These are phyloP conservation scores for Macadamia tetraphylla DNA, from an alignment of 164 flowering plant species.

Conservation along the genomic window DNA sequence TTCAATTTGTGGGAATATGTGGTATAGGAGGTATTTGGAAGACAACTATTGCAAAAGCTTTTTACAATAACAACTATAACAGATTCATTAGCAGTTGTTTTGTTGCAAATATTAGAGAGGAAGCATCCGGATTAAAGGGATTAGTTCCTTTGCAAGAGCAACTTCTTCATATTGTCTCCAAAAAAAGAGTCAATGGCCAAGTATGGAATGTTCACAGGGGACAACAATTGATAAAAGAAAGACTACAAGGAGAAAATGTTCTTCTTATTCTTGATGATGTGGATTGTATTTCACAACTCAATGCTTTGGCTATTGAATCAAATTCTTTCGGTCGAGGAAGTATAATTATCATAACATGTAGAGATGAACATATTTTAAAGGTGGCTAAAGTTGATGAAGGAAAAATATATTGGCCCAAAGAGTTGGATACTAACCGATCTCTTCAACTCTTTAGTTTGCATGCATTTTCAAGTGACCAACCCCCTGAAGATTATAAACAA, in stretches of 20 bases:
- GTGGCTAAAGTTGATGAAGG: not conserved
- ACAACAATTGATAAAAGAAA: not conserved
- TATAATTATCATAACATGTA: constrained; percentile 18
- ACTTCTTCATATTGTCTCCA: not conserved
- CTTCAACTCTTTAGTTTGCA: constrained; percentile 15
- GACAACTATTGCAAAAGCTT: no score
- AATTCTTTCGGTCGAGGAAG: constrained; percentile 19
- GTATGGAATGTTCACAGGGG: not conserved
- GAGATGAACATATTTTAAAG: not conserved
- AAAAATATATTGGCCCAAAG: not conserved
- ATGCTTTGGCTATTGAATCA: constrained; percentile 6
- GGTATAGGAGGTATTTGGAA: no score
- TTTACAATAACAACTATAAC: no score
- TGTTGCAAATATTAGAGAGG: no score
- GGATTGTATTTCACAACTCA: constrained; percentile 9
- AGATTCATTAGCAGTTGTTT: no score
- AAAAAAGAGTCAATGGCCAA: not conserved
- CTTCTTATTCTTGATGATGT: constrained; percentile 26
- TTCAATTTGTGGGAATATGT: no score
- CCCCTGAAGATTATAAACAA: not conserved
- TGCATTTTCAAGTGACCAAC: constrained; percentile 8
- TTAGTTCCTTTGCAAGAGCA: constrained; percentile 1
- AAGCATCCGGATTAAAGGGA: not conserved
- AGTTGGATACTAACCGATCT: not conserved
- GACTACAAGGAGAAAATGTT: constrained; percentile 7